Evolutionary conservation across 2,329 filamentous ascomycete genomes (phyloP), one percentile per base, ranked within the genome.

Genomic region (Apiospora aurea): DNA sequence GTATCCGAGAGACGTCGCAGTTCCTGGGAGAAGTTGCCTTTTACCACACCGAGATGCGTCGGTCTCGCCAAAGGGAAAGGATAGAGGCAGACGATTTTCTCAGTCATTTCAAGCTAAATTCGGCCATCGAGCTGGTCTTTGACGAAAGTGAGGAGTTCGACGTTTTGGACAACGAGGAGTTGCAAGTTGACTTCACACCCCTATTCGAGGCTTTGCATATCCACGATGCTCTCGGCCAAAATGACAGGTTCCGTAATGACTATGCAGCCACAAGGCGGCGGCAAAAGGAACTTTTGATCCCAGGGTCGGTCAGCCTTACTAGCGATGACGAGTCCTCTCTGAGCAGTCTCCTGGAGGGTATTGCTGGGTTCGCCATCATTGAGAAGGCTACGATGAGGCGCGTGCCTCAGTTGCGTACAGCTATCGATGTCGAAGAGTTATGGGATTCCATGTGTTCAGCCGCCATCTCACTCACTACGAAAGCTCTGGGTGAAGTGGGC

Each of bases 381-480:
- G 96, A 99, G 81, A 95, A 94, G 77, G 94, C 94, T 13, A 99
- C 96, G 0, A 95, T 98, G 91, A 92, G 92, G 75, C 93, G 93
- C 75, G 92, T 93, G 0, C 94, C 94, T 1, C 94, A 96, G 78
- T 85, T 99, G 69, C 91, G 96, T 74, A 93, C 94, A 41, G 85
- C 90, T 14, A 90, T 93, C 75, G 96, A 99, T 84, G 95, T 96
- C n/a, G 96, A 99, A 79, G 96, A 98, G 82, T 85, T 99, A 2
- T 99, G 96, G 96, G 96, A 98, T 78, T 98, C 95, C 0, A 96
- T 98, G 94, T 98, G 96, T 79, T 94, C 95, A 78, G 91, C 92
- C 64, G 92, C 94, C 0, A 94, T 98, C 75, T 89, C 88, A 11
- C 86, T 98, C 67, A 97, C 97, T 74, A 91, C 92, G 0, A 94